Percentiles rank a stretch among this genome's conserved stretches.
Conservation (phyloP, 1,139 yeast species). For the Pichia sp. region DNA sequence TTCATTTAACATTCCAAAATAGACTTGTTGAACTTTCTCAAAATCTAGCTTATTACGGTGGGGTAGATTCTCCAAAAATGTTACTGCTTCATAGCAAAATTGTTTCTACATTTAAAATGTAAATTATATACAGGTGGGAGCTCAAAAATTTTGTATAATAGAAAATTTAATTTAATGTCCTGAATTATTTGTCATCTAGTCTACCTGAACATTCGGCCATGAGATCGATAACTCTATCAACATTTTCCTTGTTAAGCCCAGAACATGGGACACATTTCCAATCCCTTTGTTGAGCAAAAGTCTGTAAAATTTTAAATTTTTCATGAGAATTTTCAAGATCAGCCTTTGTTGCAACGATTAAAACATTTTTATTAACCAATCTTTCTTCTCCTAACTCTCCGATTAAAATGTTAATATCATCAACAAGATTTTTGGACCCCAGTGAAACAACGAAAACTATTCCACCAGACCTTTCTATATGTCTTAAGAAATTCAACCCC, state of each 20-base stretch:
- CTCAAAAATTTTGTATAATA: neutral
- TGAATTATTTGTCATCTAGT: slow-evolving; percentile 5
- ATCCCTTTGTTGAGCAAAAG: slow-evolving; percentile 35
- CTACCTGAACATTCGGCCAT: slow-evolving; percentile 63
- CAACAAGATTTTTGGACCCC: slow-evolving; percentile 56
- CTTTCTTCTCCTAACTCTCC: slow-evolving; percentile 66
- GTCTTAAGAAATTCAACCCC: slow-evolving; percentile 89
- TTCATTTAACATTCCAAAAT: slow-evolving; percentile 50
- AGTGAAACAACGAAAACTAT: slow-evolving; percentile 80
- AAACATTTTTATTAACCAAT: slow-evolving; percentile 50
- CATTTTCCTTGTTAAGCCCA: slow-evolving; percentile 65
- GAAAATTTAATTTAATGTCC: neutral
- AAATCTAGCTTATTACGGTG: slow-evolving; percentile 53
- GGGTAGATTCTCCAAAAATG: slow-evolving; percentile 55
- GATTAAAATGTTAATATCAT: slow-evolving; percentile 55
- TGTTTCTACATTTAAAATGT: slow-evolving; percentile 14
- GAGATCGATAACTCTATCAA: slow-evolving; percentile 58
- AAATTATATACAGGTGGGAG: neutral
- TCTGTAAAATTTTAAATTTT: slow-evolving; percentile 39
- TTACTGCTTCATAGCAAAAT: slow-evolving; percentile 34
- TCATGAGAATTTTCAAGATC: slow-evolving; percentile 54
- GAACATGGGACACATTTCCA: slow-evolving; percentile 86
- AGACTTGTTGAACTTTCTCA: slow-evolving; percentile 49
- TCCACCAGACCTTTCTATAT: slow-evolving; percentile 87
- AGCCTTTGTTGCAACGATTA: slow-evolving; percentile 89